phyloP scores from a whole-genome alignment of 2,329 filamentous ascomycete genomes.

The Sporothrix euskadiensis region DNA sequence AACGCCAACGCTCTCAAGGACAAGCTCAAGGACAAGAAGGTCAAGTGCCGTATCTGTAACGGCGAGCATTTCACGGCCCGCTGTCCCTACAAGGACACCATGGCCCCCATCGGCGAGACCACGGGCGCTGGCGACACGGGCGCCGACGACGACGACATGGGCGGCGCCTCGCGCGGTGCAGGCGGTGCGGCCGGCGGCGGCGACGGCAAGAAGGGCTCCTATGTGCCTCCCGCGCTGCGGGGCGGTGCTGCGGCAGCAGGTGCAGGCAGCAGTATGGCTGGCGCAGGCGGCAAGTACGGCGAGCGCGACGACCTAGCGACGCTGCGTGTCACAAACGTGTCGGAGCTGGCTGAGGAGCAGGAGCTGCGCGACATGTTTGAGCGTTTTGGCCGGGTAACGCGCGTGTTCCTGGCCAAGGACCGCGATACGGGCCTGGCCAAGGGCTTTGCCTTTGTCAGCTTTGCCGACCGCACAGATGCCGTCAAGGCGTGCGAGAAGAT shows the following conservation, averaged over 20 bases:
- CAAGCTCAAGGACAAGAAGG: constrained; percentile 97
- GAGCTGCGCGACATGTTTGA: constrained; percentile 98
- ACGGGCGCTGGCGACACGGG: constrained; percentile 57
- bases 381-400: constrained; percentile 91
- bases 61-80: constrained; percentile 99
- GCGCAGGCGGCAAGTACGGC: constrained; percentile 69
- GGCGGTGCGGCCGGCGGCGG: constrained; percentile 56
- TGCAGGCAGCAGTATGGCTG: constrained; percentile 66
- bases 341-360: constrained; percentile 93
- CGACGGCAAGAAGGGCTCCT: constrained; percentile 72
- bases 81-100: constrained; percentile 99
- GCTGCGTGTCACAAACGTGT: constrained; percentile 95
- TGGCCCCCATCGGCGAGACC: constrained; percentile 78
- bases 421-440: constrained; percentile 94
- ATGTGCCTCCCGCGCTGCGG: constrained; percentile 91
- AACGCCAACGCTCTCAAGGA: constrained; percentile 75
- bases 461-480: constrained; percentile 84
- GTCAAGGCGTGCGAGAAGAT: constrained; percentile 94
- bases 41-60: constrained; percentile 98
- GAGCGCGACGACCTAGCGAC: constrained; percentile 97
- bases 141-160: constrained; percentile 52
- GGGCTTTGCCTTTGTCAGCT: constrained; percentile 99
- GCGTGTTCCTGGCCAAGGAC: constrained; percentile 98
- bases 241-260: constrained; percentile 68
- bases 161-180: constrained; percentile 42